A percentile compares a stretch with the other conserved stretches of the same genome.
Evolutionary conservation across 2,329 filamentous ascomycete species (phyloP).

Genomic region (Microascus cirrosus): DNA sequence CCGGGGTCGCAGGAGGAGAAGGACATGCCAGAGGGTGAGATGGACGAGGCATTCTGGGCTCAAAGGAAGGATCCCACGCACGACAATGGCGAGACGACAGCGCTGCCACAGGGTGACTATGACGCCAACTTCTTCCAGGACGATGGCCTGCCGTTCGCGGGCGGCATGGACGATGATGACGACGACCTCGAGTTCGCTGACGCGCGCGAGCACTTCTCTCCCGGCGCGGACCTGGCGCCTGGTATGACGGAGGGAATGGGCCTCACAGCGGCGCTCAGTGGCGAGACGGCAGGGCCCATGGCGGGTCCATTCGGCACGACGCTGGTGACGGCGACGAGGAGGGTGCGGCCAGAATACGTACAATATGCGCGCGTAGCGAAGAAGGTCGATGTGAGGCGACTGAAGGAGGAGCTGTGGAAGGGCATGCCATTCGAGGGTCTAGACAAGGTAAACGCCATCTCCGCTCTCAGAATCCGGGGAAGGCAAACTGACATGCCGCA

Average conservation of each 20-base stretch:
- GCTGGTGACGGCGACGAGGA: conserved; percentile 52
- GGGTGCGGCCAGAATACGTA: conserved; percentile 56
- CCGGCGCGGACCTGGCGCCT: conserved; percentile 40
- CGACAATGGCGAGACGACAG: conserved; percentile 37
- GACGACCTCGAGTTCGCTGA: conserved; percentile 74
- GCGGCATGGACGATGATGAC: conserved; percentile 45
- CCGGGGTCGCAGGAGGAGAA: conserved; percentile 23
- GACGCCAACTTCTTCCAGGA: conserved; percentile 98
- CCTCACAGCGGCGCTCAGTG: conserved; percentile 37
- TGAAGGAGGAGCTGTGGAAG: conserved; percentile 63
- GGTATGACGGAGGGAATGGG: conserved; percentile 34
- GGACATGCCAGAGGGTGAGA: conserved; percentile 55
- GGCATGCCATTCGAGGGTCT: conserved; percentile 47
- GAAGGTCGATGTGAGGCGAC: conserved; percentile 57
- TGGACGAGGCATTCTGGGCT: conserved; percentile 96
- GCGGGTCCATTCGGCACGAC: conserved; percentile 51
- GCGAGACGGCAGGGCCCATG: conserved; percentile 33
- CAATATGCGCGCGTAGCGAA: conserved; percentile 61
- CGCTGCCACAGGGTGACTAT: conserved; percentile 63
- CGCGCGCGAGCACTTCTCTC: conserved; percentile 68
- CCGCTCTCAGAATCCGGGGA: background rate
- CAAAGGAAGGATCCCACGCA: conserved; percentile 47
- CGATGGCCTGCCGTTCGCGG: conserved; percentile 60
- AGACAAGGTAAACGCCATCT: conserved; percentile 12
- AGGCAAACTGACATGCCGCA: background rate